A percentile compares a stretch with the other conserved stretches of the same genome.
These are phyloP conservation scores for Inonotus obliquus DNA, from an alignment of 1,284 basidiomycete species.

Conservation along the genomic window DNA sequence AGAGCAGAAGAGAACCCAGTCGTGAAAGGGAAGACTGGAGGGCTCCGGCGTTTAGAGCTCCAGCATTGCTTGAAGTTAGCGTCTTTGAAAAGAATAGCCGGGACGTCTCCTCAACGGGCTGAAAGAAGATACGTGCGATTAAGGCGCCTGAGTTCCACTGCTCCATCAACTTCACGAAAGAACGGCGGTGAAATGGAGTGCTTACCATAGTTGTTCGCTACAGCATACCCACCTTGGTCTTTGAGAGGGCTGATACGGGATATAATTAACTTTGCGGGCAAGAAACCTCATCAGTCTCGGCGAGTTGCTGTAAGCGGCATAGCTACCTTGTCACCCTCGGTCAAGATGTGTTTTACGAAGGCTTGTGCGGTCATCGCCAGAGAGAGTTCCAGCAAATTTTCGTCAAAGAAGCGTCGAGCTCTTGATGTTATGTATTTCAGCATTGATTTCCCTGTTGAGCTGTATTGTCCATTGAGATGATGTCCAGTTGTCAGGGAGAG, in stretches of 20 bases:
- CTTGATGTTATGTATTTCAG: not conserved
- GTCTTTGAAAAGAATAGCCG: constrained; percentile 82
- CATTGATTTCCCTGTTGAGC: not conserved
- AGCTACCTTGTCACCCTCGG: constrained; percentile 81
- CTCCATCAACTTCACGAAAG: not conserved
- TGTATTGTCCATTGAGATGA: not conserved
- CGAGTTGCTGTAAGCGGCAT: not conserved
- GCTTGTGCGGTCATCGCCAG: constrained; percentile 83
- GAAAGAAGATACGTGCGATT: constrained; percentile 86
- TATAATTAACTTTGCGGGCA: constrained; percentile 54
- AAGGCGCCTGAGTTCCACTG: constrained; percentile 68
- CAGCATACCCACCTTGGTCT: constrained; percentile 90
- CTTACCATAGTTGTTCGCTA: constrained; percentile 91
- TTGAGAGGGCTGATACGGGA: constrained; percentile 76
- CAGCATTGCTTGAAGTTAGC: constrained; percentile 30
- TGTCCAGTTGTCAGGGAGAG: not conserved
- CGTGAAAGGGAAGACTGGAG: constrained; percentile 23
- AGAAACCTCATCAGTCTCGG: not conserved
- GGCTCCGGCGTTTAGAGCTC: constrained; percentile 10
- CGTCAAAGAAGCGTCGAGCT: constrained; percentile 41
- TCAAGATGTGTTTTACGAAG: constrained; percentile 89
- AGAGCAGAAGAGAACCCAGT: constrained; percentile 53
- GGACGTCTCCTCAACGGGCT: constrained; percentile 88
- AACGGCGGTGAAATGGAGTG: constrained; percentile 14
- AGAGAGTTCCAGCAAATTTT: constrained; percentile 51